A percentile compares a stretch with the other conserved stretches of the same genome.
phyloP scores from a whole-genome alignment of 2,329 filamentous ascomycete genomes.

The Incumbomyces delicatus region DNA sequence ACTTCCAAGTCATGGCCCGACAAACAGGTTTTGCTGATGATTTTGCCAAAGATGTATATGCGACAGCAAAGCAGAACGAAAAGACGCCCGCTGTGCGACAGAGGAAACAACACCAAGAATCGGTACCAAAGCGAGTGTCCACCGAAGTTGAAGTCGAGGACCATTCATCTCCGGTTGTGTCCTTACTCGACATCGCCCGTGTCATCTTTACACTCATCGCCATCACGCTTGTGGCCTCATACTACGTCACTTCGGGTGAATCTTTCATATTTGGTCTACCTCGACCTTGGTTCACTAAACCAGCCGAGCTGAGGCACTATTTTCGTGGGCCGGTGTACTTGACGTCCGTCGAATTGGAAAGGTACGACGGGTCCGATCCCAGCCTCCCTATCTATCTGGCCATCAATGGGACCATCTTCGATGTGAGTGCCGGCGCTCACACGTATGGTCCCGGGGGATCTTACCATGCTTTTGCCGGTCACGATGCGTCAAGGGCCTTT shows the following conservation, averaged over 20 bases:
- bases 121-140: neutral
- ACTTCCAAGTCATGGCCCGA: neutral
- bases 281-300: slow-evolving; percentile 51
- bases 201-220: slow-evolving; percentile 58
- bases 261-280: slow-evolving; percentile 58
- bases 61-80: slow-evolving; percentile 6
- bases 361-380: slow-evolving; percentile 69
- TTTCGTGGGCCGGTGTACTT: slow-evolving; percentile 55
- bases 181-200: slow-evolving; percentile 55
- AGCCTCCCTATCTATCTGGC: slow-evolving; percentile 77
- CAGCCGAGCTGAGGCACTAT: slow-evolving; percentile 49
- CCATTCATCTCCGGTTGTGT: slow-evolving; percentile 25
- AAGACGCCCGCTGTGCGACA: slow-evolving; percentile 9
- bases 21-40: neutral
- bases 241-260: slow-evolving; percentile 63
- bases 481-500: slow-evolving; percentile 78
- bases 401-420: slow-evolving; percentile 61
- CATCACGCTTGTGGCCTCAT: slow-evolving; percentile 61
- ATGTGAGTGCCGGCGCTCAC: slow-evolving; percentile 47
- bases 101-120: slow-evolving; percentile 2
- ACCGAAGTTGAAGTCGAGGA: slow-evolving; percentile 13
- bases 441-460: slow-evolving; percentile 72
- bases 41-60: neutral
- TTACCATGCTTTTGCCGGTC: slow-evolving; percentile 79
- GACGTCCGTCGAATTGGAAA: slow-evolving; percentile 62